Base-by-base conservation (phyloP, 163 green algal species). In the Coccomyxa subellipsoidea region DNA sequence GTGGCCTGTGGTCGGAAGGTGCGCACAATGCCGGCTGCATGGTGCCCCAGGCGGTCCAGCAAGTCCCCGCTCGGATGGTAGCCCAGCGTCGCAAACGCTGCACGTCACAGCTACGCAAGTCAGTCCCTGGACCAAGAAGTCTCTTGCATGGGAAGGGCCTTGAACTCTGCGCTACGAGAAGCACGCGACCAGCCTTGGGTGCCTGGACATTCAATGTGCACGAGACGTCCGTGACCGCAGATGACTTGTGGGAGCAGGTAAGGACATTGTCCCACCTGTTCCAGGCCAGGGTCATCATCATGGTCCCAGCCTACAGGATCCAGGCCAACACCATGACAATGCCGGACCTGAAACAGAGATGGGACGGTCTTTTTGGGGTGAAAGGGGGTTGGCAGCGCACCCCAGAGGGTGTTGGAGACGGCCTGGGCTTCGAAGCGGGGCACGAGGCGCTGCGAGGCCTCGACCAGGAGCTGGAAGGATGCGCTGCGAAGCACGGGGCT, bases 1-100 rank as follows among this genome's bases (percentile, higher is more conserved):
- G 88, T 87, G 5, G 88, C 88, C 82, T 90, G 87, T 29, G 87
- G 87, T n/a, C 78, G 69, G 77, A 87, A 87, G 38, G 84, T 87
- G 69, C 38, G 80, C 35, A 89, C 81, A 54, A 86, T 87, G 66
- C 83, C 35, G 27, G 69, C 75, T 25, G 87, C 80, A 79, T 89
- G 85, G 66, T 85, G 59, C 0, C 78, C 82, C 34, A 91, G 77
- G 23, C 80, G 72, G 38, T 88, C 81, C 53, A 91, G 73, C 69
- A 89, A 79, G 35, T 84, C 69, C 9, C 69, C 79, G 31, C 81
- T 79, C 15, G 84, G 84, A 21, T 82, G 78, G 81, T 86, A 88
- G 18, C 69, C 81, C 79, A 88, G 78, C 18, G 83, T 84, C 7
- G 83, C 78, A 80, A 87, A 85, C 3, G 86, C 78, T 78, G 81